Conservation (phyloP, 768 basidiomycete genomes). For the Lactarius evosmus region DNA sequence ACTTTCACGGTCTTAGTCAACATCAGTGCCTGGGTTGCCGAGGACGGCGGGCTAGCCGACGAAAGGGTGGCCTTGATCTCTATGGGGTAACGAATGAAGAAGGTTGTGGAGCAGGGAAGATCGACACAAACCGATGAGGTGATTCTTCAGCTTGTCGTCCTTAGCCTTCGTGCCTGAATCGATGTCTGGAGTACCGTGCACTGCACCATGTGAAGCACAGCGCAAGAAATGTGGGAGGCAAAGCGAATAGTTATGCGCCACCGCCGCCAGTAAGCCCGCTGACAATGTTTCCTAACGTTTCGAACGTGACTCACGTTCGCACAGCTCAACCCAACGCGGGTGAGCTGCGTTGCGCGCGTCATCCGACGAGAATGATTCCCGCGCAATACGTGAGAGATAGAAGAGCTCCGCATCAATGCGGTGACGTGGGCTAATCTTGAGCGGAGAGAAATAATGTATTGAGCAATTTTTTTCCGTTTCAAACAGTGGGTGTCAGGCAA, state of each 20-base stretch:
- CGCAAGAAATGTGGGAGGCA: neutral
- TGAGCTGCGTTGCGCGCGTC: constrained; percentile 48
- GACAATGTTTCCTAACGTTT: neutral
- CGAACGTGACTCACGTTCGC: constrained; percentile 47
- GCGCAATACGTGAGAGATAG: constrained; percentile 67
- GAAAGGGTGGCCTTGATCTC: constrained; percentile 27
- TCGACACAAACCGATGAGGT: constrained; percentile 52
- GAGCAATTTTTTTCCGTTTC: neutral
- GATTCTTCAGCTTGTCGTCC: constrained; percentile 53
- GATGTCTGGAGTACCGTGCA: constrained; percentile 54
- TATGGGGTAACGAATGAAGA: constrained; percentile 6
- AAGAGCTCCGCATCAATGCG: constrained; percentile 79
- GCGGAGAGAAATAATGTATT: neutral
- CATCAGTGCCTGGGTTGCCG: constrained; percentile 20
- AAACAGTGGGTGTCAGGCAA: constrained; percentile 13
- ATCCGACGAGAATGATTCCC: constrained; percentile 43
- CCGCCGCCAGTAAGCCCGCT: neutral
- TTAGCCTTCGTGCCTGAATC: constrained; percentile 29
- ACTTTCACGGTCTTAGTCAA: constrained; percentile 44
- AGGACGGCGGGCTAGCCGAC: constrained; percentile 2
- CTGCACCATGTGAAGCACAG: constrained; percentile 35
- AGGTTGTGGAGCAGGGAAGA: neutral
- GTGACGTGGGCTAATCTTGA: constrained; percentile 65
- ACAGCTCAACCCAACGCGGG: constrained; percentile 64
- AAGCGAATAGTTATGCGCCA: neutral